A percentile compares a stretch with the other conserved stretches of the same genome.
Evolutionary conservation across 306 rosid species (phyloP).

Genomic region (Corylus heterophylla): DNA sequence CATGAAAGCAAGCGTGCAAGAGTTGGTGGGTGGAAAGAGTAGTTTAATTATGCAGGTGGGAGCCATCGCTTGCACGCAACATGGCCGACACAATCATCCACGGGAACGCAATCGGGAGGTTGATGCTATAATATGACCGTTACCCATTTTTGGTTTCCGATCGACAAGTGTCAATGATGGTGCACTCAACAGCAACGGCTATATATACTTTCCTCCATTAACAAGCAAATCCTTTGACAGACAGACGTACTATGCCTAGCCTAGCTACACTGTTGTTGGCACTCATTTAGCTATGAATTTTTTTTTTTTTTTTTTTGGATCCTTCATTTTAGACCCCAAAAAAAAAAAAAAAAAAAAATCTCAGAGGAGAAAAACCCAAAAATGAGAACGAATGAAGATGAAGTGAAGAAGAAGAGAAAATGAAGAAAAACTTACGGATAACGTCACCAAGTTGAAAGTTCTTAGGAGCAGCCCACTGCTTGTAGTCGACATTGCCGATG

Average conservation of each 20-base stretch:
- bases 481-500: conserved; percentile 61
- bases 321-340: background rate
- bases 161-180: background rate
- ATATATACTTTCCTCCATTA: background rate
- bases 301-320: too few species aligned
- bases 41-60: too few species aligned
- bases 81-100: background rate
- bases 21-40: background rate
- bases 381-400: background rate
- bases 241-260: too few species aligned
- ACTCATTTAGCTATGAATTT: background rate
- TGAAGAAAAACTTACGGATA: conserved; percentile 54
- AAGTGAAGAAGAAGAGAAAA: background rate
- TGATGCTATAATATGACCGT: background rate
- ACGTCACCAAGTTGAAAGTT: conserved; percentile 71
- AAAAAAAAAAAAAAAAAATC: too few species aligned
- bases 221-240: background rate
- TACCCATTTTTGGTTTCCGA: too few species aligned
- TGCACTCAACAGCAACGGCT: background rate
- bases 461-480: conserved; percentile 70
- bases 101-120: too few species aligned
- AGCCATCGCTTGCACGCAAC: too few species aligned
- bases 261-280: too few species aligned
- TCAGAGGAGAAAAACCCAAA: background rate
- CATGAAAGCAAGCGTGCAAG: background rate